These are phyloP conservation scores for Nemania sp. DNA, from an alignment of 2,329 filamentous ascomycete species.

Conservation along the genomic window DNA sequence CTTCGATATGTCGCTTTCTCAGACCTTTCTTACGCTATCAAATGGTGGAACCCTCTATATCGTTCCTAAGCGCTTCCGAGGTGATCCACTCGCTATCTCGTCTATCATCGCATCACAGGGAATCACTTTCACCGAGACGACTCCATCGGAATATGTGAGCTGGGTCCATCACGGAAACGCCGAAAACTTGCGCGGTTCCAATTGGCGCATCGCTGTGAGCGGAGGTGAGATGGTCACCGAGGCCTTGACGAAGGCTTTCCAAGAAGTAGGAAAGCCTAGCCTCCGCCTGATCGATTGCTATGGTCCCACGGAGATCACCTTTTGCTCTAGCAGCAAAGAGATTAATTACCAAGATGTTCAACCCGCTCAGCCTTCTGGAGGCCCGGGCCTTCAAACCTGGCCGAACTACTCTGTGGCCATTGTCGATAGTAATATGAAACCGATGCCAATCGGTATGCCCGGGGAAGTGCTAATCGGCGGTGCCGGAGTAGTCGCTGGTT, in stretches of 20 bases:
- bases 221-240: conserved; percentile 40
- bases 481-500: conserved; percentile 57
- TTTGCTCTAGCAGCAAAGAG: conserved; percentile 13
- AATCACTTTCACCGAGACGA: conserved; percentile 54
- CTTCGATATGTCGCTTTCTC: conserved; percentile 57
- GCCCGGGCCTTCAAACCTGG: background rate
- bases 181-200: conserved; percentile 24
- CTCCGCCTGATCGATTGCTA: conserved; percentile 46
- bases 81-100: conserved; percentile 52
- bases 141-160: conserved; percentile 56
- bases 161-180: conserved; percentile 44
- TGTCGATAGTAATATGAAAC: conserved; percentile 51
- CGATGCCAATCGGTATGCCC: conserved; percentile 53
- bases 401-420: conserved; percentile 44
- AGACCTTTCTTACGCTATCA: conserved; percentile 53
- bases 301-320: conserved; percentile 49
- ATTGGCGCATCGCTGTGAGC: conserved; percentile 24
- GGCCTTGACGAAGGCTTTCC: conserved; percentile 33
- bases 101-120: conserved; percentile 49
- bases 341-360: background rate
- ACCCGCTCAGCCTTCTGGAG: background rate
- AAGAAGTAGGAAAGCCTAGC: conserved; percentile 15
- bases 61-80: conserved; percentile 47
- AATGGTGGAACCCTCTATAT: conserved; percentile 55
- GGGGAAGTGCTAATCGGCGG: conserved; percentile 60